Evolutionary conservation across 768 basidiomycete species (phyloP).

Genomic region (Rhodotorula graminis): DNA sequence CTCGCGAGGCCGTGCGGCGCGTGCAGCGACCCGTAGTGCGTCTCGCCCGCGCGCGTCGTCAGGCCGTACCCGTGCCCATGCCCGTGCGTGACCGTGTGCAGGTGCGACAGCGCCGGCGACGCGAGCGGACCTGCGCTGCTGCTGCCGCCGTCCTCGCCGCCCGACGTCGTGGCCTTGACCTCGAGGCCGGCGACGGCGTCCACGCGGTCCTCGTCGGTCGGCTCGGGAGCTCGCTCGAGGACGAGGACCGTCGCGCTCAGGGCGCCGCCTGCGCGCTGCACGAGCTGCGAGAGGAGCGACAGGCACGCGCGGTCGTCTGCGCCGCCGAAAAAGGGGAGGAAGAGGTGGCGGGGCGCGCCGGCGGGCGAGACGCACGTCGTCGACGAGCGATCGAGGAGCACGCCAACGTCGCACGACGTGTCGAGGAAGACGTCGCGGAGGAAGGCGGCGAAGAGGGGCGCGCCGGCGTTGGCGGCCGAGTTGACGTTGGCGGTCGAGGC

Average conservation of each 20-base stretch:
- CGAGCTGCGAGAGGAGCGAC: constrained; percentile 73
- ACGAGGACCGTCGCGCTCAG: constrained; percentile 71
- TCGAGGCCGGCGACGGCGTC: neutral
- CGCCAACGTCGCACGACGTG: constrained; percentile 68
- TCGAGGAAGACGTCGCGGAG: constrained; percentile 74
- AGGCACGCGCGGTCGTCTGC: constrained; percentile 86
- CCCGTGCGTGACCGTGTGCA: constrained; percentile 5
- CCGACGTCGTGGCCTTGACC: too few relatives aligned
- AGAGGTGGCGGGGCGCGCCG: constrained; percentile 56
- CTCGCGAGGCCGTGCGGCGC: constrained; percentile 56
- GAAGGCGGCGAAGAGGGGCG: constrained; percentile 68
- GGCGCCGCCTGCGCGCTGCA: constrained; percentile 57
- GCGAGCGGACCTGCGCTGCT: constrained; percentile 25
- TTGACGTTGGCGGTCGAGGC: constrained; percentile 45
- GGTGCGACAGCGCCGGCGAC: constrained; percentile 40
- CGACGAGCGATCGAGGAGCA: constrained; percentile 68
- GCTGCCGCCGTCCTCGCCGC: neutral
- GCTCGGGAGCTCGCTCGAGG: constrained; percentile 47
- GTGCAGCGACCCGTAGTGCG: constrained; percentile 59
- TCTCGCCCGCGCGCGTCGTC: constrained; percentile 53
- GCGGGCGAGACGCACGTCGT: neutral
- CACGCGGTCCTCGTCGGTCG: constrained; percentile 17
- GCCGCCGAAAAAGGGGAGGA: constrained; percentile 89
- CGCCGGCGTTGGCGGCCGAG: neutral
- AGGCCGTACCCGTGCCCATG: neutral